Conservation (phyloP, 805 yeast species). For the Metschnikowia corniflorae region DNA sequence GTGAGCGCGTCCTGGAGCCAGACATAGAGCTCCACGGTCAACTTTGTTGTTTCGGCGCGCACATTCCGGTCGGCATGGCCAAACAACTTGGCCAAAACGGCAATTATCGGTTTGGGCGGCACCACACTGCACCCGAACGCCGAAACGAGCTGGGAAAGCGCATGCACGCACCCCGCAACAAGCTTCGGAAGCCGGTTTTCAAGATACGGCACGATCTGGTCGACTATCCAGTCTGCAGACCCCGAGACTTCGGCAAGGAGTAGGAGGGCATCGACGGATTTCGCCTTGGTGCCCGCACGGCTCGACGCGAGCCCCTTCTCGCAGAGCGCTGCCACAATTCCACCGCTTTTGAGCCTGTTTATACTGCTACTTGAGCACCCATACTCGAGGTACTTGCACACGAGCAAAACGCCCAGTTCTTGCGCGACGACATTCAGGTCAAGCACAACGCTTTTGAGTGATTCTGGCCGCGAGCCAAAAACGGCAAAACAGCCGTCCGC, state of each 20-base stretch:
- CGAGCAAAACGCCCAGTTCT: constrained; percentile 66
- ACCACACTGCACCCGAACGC: constrained; percentile 63
- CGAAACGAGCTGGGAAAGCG: constrained; percentile 52
- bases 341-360: constrained; percentile 34
- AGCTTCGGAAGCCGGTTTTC: constrained; percentile 71
- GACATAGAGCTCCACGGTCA: constrained; percentile 65
- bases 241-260: constrained; percentile 59
- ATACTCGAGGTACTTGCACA: constrained; percentile 51
- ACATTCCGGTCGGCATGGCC: constrained; percentile 86
- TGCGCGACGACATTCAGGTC: constrained; percentile 92
- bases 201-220: constrained; percentile 59
- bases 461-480: constrained; percentile 50
- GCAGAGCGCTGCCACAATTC: constrained; percentile 50
- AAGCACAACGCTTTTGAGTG: constrained; percentile 54
- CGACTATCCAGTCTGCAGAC: constrained; percentile 62
- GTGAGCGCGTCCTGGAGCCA: constrained; percentile 70
- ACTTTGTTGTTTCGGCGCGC: constrained; percentile 67
- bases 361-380: constrained; percentile 47
- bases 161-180: constrained; percentile 61
- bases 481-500: constrained; percentile 53
- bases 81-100: constrained; percentile 62
- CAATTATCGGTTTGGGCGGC: constrained; percentile 55
- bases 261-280: constrained; percentile 59
- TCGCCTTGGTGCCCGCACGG: constrained; percentile 69
- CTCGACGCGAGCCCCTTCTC: constrained; percentile 81